Evolutionary conservation across 352 stramenopile species (phyloP), one percentile per base, ranked within the genome.

Genomic region (Phytophthora ramorum): DNA sequence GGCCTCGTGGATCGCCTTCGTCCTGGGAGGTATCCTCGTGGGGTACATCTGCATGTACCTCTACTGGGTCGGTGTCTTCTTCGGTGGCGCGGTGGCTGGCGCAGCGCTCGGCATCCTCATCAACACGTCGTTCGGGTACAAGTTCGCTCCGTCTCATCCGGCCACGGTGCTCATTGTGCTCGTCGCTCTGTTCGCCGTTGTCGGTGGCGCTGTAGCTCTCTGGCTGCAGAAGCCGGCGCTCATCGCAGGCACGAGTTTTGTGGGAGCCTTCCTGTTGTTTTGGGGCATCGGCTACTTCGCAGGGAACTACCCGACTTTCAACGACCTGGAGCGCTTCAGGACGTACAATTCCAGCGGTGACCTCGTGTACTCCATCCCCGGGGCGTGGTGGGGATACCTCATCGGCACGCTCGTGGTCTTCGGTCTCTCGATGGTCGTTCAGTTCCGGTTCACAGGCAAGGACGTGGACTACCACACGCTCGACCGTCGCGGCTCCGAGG

Each of bases 1-100:
- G 2, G 76, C 76, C 28, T 89, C 82, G 2, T 93, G 85, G 85
- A 82, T 92, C 66, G 80, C 73, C 48, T 93, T 93, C 71, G 74
- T 85, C 48, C 60, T 81, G 7, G 77, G 79, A 44, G 85, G 85
- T 2, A 57, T 93, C 24, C 8, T 91, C 5, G 56, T 81, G 17
- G 85, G 73, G 17, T 65, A 78, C 30, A 57, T 87, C 26, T 78
- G 76, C 58, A 73, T 91, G 38, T 82, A 79, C 32, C 51, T 90
- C 16, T 90, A 80, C 61, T 74, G 53, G 28, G 54, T 68, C 9
- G 81, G 83, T 35, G 68, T 92, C 58, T 89, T 89, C 67, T 65
- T 87, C 13, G 71, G 75, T 19, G 85, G 85, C 4, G 83, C 79
- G 0, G 73, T 83, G 10, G 81, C 67, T n/a, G 85, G 85, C 2